These are phyloP conservation scores for Hyphopichia khmerensis DNA, from an alignment of 1,139 yeast genomes.

Conservation along the genomic window DNA sequence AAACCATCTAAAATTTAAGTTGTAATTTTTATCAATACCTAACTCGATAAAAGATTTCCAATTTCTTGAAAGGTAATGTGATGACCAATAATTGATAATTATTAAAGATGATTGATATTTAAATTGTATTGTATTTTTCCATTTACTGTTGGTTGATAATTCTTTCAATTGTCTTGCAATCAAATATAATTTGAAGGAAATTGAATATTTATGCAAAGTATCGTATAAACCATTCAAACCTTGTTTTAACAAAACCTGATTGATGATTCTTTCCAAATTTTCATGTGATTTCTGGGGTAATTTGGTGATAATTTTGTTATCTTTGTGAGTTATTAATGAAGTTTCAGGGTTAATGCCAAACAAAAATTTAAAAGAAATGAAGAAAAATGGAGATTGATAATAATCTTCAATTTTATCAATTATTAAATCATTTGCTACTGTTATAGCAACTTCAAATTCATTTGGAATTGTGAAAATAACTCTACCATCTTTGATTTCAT, in stretches of 20 bases:
- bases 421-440: slow-evolving; percentile 51
- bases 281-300: slow-evolving; percentile 37
- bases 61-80: slow-evolving; percentile 34
- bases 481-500: slow-evolving; percentile 72
- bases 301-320: slow-evolving; percentile 26
- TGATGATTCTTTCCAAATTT: slow-evolving; percentile 55
- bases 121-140: slow-evolving; percentile 70
- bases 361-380: slow-evolving; percentile 72
- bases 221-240: slow-evolving; percentile 64
- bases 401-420: slow-evolving; percentile 50
- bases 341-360: slow-evolving; percentile 47
- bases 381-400: slow-evolving; percentile 60
- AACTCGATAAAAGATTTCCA: slow-evolving; percentile 60
- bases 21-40: slow-evolving; percentile 56
- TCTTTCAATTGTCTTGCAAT: slow-evolving; percentile 64
- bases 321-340: slow-evolving; percentile 28
- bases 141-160: slow-evolving; percentile 50
- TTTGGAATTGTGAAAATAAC: slow-evolving; percentile 63
- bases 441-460: slow-evolving; percentile 69
- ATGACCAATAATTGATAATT: slow-evolving; percentile 69
- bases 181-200: slow-evolving; percentile 70
- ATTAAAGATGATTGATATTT: slow-evolving; percentile 63
- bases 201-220: slow-evolving; percentile 67
- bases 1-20: slow-evolving; percentile 66
- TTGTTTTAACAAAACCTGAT: slow-evolving; percentile 51